Evolutionary conservation across 345 rosid genomes (phyloP).

Genomic region (Schrenkiella parvula): DNA sequence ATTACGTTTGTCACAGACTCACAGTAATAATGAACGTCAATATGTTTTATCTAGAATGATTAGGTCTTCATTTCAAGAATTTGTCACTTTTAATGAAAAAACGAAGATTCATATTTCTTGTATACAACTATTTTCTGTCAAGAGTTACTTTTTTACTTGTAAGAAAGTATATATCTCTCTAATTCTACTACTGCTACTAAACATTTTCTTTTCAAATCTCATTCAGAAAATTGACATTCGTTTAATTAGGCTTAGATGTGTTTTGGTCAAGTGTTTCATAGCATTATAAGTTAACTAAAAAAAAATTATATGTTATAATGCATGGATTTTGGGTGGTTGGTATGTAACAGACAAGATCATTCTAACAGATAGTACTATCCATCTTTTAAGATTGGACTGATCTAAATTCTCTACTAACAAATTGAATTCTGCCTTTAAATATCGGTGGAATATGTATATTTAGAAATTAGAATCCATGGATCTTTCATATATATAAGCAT

Average conservation of each 20-base stretch:
- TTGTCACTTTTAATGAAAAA: neutral
- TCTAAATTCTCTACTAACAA: slow-evolving; percentile 12
- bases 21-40: neutral
- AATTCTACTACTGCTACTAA: neutral
- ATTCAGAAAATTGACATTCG: neutral
- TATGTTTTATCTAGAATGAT: neutral
- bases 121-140: neutral
- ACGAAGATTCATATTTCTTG: neutral
- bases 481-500: slow-evolving; percentile 9
- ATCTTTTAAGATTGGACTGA: slow-evolving; percentile 25
- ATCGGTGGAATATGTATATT: slow-evolving; percentile 7
- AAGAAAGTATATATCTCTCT: neutral
- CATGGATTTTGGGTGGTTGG: slow-evolving; percentile 26
- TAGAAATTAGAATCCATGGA: slow-evolving; percentile 3
- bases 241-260: neutral
- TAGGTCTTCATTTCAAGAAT: neutral
- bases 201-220: neutral
- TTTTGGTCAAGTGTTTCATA: neutral
- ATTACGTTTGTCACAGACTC: slow-evolving; percentile 3
- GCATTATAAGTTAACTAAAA: neutral
- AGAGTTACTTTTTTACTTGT: neutral
- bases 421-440: neutral
- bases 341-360: slow-evolving; percentile 24
- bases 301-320: neutral
- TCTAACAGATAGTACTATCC: slow-evolving; percentile 18